Evolutionary conservation across 805 yeast genomes (phyloP).

Genomic region (Metschnikowia chrysomelidarum): DNA sequence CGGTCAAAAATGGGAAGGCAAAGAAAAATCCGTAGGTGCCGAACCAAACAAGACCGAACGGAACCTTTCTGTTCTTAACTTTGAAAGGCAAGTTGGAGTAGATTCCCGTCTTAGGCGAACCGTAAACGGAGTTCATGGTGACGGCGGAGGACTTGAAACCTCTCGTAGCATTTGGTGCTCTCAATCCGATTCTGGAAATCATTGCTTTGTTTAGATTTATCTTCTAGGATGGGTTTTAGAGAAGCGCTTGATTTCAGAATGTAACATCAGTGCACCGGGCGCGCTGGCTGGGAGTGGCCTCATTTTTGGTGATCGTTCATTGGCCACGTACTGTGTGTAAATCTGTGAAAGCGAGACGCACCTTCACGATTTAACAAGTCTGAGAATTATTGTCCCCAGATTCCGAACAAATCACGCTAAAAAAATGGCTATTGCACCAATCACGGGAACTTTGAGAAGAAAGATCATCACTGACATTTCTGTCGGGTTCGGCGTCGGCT

Average conservation of each 20-base stretch:
- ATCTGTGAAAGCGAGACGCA: background rate
- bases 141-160: conserved; percentile 48
- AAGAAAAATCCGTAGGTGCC: conserved; percentile 50
- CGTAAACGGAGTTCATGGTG: conserved; percentile 33
- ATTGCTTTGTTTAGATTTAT: conserved; percentile 13
- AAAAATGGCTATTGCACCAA: conserved; percentile 77
- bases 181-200: conserved; percentile 26
- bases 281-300: conserved; percentile 3
- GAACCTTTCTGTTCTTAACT: conserved; percentile 90
- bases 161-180: conserved; percentile 26
- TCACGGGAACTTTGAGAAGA: conserved; percentile 78
- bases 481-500: conserved; percentile 63
- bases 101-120: conserved; percentile 55
- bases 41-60: conserved; percentile 80
- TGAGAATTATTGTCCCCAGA: too few species aligned
- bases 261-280: conserved; percentile 6
- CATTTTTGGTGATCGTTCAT: conserved; percentile 13
- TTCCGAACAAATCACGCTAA: too few species aligned
- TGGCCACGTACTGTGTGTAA: conserved; percentile 9
- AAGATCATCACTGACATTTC: conserved; percentile 76
- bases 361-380: too few species aligned
- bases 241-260: background rate
- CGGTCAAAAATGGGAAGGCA: conserved; percentile 70
- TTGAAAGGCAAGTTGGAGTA: conserved; percentile 93
- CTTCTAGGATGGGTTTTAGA: background rate